Evolutionary conservation across 148 eudicot genomes (phyloP), one percentile per base, ranked within the genome.

Genomic region (Rhododendron vialii): DNA sequence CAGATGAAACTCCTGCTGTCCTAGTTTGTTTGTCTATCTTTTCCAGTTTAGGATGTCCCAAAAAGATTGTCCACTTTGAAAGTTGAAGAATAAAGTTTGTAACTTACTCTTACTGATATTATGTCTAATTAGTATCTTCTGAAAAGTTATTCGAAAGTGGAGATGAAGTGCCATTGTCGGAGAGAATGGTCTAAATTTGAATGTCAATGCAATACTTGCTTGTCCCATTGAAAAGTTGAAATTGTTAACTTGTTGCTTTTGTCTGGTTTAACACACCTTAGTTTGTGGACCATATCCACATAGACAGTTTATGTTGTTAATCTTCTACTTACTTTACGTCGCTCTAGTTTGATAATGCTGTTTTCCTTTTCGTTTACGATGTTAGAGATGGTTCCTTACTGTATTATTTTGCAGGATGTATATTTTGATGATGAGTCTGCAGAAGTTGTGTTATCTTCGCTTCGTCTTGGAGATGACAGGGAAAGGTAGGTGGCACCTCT

Each of bases 341-440:
- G 3, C 65, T 80, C 53, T 85, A 75, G 33, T 50, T 65, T 73
- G n/a, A 67, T 20, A 24, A 28, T n/a, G 33, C 24, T 15, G 10
- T 74, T 43, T 17, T 14, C 74, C 9, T 41, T 61, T 33, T 36
- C 43, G 20, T 20, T 67, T n/a, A 50, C 51, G 22, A 80, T 30
- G 48, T 59, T 48, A 48, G 33, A 50, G 6, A 28, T 9, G 11
- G 81, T 36, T 50, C 84, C 86, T 86, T 24, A 47, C 33, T 55
- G 65, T 67, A 20, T 83, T 59, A 77, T 89, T 90, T 86, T 83
- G 78, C 92, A 97, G 98, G 99, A 97, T 87, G 95, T 97, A 11
- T 97, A 95, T 86, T 93, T 97, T 90, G 99, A 97, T 84, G 99
- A 95, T 85, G 99, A 95, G 85, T 94, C 98, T 85, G 98, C 99